phyloP scores from a whole-genome alignment of 139 green algal species.

The Mesotaenium endlicherianum region DNA sequence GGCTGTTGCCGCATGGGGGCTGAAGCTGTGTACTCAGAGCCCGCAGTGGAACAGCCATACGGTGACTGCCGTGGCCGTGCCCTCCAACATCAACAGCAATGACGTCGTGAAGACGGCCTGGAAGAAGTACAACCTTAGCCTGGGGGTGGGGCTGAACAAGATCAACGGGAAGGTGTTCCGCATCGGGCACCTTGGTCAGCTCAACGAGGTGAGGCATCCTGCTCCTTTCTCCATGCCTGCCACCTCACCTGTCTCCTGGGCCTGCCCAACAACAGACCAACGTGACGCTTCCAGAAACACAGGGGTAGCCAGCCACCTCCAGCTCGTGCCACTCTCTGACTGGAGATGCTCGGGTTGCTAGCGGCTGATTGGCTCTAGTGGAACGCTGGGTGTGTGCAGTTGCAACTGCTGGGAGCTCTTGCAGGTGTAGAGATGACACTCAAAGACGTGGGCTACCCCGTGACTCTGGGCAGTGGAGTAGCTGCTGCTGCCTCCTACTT shows the following conservation, averaged over 20 bases:
- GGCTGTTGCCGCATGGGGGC: slow-evolving; percentile 85
- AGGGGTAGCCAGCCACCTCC: too few relatives aligned
- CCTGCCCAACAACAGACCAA: too few relatives aligned
- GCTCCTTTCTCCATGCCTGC: neutral
- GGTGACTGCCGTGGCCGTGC: slow-evolving; percentile 89
- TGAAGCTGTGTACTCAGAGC: slow-evolving; percentile 88
- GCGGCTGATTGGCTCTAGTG: too few relatives aligned
- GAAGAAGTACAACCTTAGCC: slow-evolving; percentile 92
- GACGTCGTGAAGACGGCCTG: slow-evolving; percentile 86
- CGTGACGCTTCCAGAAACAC: too few relatives aligned
- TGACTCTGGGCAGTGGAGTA: slow-evolving; percentile 73
- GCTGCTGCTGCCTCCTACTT: slow-evolving; percentile 49
- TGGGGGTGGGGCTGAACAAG: slow-evolving; percentile 89
- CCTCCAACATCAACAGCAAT: slow-evolving; percentile 79
- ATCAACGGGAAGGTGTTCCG: slow-evolving; percentile 94
- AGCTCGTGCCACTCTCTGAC: too few relatives aligned
- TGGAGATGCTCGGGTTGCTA: too few relatives aligned
- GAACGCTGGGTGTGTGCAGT: slow-evolving; percentile 46
- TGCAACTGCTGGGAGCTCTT: slow-evolving; percentile 69
- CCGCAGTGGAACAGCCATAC: slow-evolving; percentile 81
- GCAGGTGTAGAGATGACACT: slow-evolving; percentile 91
- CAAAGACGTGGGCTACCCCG: slow-evolving; percentile 71
- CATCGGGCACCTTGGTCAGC: slow-evolving; percentile 96
- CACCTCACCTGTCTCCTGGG: too few relatives aligned
- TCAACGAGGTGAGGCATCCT: slow-evolving; percentile 88